phyloP scores from a whole-genome alignment of 495 filamentous ascomycete genomes.

The Aspergillus wentii region DNA sequence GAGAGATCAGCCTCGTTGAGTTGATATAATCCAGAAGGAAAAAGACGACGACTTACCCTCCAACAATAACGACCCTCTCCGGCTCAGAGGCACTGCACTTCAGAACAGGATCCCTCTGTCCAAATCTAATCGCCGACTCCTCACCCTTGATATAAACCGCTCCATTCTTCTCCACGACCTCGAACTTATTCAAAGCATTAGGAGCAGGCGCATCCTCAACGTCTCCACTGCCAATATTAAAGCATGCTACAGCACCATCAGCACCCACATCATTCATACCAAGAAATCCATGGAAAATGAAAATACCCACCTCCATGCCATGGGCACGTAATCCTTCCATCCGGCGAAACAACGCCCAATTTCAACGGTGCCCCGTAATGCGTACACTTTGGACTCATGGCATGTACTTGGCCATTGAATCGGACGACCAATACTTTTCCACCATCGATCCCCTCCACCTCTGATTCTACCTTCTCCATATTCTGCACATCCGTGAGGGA shows the following conservation, averaged over 20 bases:
- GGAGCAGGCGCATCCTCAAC: conserved; percentile 92
- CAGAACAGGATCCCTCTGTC: conserved; percentile 64
- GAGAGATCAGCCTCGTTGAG: too few species aligned
- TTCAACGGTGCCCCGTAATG: conserved; percentile 90
- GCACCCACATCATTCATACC: conserved; percentile 1
- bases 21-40: neutral
- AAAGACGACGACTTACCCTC: conserved; percentile 51
- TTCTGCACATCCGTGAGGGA: conserved; percentile 62
- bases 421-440: conserved; percentile 85
- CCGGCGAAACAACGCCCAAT: conserved; percentile 73
- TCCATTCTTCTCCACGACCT: conserved; percentile 70
- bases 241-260: conserved; percentile 63
- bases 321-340: conserved; percentile 83
- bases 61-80: conserved; percentile 80
- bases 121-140: conserved; percentile 72
- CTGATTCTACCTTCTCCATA: conserved; percentile 80
- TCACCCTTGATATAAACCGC: conserved; percentile 81
- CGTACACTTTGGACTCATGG: conserved; percentile 81
- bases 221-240: conserved; percentile 82
- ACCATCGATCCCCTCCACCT: conserved; percentile 81
- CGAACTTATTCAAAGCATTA: conserved; percentile 76
- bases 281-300: neutral
- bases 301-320: conserved; percentile 80
- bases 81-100: conserved; percentile 59
- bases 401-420: conserved; percentile 66